Evolutionary conservation across 176 grass and related monocot genomes (phyloP), one percentile per base, ranked within the genome.

Genomic region (Phoenix roebelenii): DNA sequence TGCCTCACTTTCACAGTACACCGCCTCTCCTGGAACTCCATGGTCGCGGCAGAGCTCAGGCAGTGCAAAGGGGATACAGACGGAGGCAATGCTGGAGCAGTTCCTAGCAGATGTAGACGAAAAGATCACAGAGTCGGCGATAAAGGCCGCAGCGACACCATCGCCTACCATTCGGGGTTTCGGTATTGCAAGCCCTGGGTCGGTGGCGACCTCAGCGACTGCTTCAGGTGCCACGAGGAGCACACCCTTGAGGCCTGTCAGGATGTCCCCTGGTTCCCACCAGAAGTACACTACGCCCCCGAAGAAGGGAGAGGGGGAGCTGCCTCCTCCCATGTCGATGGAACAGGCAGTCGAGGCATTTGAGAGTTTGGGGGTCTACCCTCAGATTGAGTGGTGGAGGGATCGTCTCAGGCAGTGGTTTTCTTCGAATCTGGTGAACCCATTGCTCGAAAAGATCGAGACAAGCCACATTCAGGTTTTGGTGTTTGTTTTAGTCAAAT

Each of bases 351-450:
- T 88, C 25, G 76, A 83, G 57, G 81, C 81, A 16, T 91, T 87
- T 71, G 82, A 85, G 61, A 80, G 44, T 67, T 82, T 97, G 55
- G 87, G 87, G 52, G 72, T 97, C 44, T 88, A 91, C 76, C 87
- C 87, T 50, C 78, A 91, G 55, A 97, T 97, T 7, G 93, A 97
- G 66, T 75, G 72, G 49, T 97, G 93, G 87, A 68, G 92, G 60
- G 79, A 97, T 39, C 74, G 76, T 66, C 80, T 97, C 50, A 91
- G 87, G 56, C 93, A 97, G 51, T 97, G 87, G 93, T 88, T 97
- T 57, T 97, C 87, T 80, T 88, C 87, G 10, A 73, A 88, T 72
- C 60, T 97, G 65, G 77, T 97, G 54, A 85, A 78, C 52, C 93
- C 87, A 53, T 78, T 97, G 68, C 58, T 78, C 58, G 69, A 76